These are phyloP conservation scores for Gillenia trifoliata DNA, from an alignment of 306 rosid species.

Conservation along the genomic window DNA sequence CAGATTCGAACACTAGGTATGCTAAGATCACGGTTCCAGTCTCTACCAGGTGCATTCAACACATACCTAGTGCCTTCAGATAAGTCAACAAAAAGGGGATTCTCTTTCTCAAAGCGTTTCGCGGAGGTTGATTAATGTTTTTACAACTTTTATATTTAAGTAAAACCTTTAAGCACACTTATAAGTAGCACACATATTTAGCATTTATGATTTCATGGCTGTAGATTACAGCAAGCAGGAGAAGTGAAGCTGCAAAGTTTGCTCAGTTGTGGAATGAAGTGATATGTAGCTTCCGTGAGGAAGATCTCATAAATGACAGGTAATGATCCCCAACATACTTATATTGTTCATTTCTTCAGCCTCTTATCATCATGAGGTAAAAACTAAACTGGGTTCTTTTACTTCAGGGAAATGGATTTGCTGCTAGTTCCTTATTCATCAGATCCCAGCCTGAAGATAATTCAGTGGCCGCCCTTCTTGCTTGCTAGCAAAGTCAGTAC, in stretches of 20 bases:
- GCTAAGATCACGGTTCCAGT: constrained; percentile 93
- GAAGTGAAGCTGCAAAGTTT: constrained; percentile 97
- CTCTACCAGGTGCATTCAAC: constrained; percentile 96
- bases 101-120: constrained; percentile 76
- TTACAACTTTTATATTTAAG: not conserved
- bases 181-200: constrained; percentile 1
- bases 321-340: constrained; percentile 38
- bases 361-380: constrained; percentile 14
- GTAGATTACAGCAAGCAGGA: constrained; percentile 78
- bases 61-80: constrained; percentile 89
- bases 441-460: constrained; percentile 78
- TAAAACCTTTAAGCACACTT: not conserved
- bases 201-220: constrained; percentile 22
- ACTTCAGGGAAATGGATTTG: constrained; percentile 93
- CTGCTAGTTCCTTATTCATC: constrained; percentile 90
- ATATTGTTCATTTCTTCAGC: constrained; percentile 23
- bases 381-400: constrained; percentile 30
- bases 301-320: constrained; percentile 90
- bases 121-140: constrained; percentile 59
- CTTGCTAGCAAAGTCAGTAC: constrained; percentile 92
- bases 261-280: constrained; percentile 97
- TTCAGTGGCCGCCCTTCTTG: constrained; percentile 98
- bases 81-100: constrained; percentile 60
- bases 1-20: constrained; percentile 93
- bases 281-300: constrained; percentile 96